These are phyloP conservation scores for Pseudohyphozyma bogoriensis DNA, from an alignment of 768 basidiomycete genomes.

Conservation along the genomic window DNA sequence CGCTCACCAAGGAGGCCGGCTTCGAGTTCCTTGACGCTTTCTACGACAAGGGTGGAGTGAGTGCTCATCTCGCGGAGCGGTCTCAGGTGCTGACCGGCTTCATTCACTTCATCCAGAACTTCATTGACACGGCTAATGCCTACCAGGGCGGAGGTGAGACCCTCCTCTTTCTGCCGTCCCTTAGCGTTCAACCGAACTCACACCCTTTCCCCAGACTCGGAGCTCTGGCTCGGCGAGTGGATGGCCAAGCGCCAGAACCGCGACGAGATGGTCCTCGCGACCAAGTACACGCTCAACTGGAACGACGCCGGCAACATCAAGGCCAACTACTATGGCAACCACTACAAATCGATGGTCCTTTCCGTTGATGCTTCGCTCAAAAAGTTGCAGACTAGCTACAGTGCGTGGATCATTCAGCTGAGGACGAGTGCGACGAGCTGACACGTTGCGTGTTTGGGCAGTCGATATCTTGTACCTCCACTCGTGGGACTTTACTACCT, in stretches of 20 bases:
- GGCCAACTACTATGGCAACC: slow-evolving; percentile 42
- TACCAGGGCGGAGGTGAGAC: slow-evolving; percentile 53
- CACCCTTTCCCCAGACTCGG: slow-evolving; percentile 26
- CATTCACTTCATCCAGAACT: too few species aligned
- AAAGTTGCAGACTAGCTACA: slow-evolving; percentile 52
- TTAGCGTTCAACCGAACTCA: too few species aligned
- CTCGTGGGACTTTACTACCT: slow-evolving; percentile 29
- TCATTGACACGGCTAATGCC: slow-evolving; percentile 42
- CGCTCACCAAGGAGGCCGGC: slow-evolving; percentile 42
- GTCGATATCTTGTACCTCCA: slow-evolving; percentile 47
- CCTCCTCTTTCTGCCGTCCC: too few species aligned
- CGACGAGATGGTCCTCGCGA: slow-evolving; percentile 45
- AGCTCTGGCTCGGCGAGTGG: slow-evolving; percentile 50
- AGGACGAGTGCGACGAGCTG: too few species aligned
- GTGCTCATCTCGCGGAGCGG: slow-evolving; percentile 49
- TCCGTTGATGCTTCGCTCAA: slow-evolving; percentile 44
- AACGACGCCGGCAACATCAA: slow-evolving; percentile 18
- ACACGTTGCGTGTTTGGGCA: too few species aligned
- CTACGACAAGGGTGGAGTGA: slow-evolving; percentile 44
- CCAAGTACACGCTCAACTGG: slow-evolving; percentile 34
- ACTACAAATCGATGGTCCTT: slow-evolving; percentile 43
- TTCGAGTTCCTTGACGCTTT: slow-evolving; percentile 46
- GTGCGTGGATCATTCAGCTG: too few species aligned
- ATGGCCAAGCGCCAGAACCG: slow-evolving; percentile 41
- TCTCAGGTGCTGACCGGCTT: slow-evolving; percentile 50